Conservation (phyloP, 768 basidiomycete genomes). For the Pulveroboletus ravenelii region DNA sequence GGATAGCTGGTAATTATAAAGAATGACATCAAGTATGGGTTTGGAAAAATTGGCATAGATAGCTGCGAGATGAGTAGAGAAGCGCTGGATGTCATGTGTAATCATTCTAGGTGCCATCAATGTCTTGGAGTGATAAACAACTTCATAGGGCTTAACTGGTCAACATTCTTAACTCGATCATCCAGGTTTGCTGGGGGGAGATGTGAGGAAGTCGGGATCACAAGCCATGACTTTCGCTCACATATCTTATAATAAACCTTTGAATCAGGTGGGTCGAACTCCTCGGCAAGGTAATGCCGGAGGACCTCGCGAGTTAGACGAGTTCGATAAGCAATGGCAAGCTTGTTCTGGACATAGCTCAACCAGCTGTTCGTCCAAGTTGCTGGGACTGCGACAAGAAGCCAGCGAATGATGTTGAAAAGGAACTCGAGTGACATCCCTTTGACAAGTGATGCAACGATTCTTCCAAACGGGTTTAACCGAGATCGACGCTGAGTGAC, state of each 20-base stretch:
- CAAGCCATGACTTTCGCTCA: slow-evolving; percentile 31
- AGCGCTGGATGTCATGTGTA: slow-evolving; percentile 92
- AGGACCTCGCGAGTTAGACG: slow-evolving; percentile 81
- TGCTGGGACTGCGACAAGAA: slow-evolving; percentile 87
- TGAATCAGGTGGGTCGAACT: slow-evolving; percentile 56
- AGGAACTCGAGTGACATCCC: slow-evolving; percentile 77
- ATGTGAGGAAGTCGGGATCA: slow-evolving; percentile 4
- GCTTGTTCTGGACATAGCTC: slow-evolving; percentile 88
- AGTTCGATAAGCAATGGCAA: slow-evolving; percentile 84
- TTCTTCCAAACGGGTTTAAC: slow-evolving; percentile 43
- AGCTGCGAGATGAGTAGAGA: slow-evolving; percentile 84
- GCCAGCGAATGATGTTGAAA: slow-evolving; percentile 82
- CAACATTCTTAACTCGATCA: slow-evolving; percentile 93
- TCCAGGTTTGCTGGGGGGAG: slow-evolving; percentile 76
- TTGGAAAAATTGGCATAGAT: slow-evolving; percentile 95
- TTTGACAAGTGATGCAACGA: slow-evolving; percentile 91
- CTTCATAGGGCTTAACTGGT: slow-evolving; percentile 56
- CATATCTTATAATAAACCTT: slow-evolving; percentile 94
- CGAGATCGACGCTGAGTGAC: background rate
- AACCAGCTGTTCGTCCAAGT: slow-evolving; percentile 94
- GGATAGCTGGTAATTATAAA: slow-evolving; percentile 95
- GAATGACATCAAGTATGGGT: slow-evolving; percentile 84
- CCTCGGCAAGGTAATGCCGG: slow-evolving; percentile 77
- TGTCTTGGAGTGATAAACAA: background rate
- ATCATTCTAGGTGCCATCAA: slow-evolving; percentile 62